Conservation (phyloP, 306 rosid species). For the Trifolium fragiferum region DNA sequence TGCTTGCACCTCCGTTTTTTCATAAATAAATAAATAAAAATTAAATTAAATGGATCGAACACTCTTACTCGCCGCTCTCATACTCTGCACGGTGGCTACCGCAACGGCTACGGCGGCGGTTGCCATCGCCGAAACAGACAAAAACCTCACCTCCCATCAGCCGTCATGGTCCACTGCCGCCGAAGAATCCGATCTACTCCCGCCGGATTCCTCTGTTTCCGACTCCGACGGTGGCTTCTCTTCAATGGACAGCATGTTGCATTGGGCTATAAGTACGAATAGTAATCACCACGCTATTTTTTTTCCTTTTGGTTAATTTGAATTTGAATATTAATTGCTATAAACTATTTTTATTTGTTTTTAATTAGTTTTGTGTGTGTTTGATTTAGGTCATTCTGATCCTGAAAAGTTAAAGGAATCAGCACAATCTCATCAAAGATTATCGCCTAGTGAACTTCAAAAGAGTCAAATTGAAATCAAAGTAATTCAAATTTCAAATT, state of each 20-base stretch:
- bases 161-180: slow-evolving; percentile 54
- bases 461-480: slow-evolving; percentile 72
- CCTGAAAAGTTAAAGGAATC: slow-evolving; percentile 70
- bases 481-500: slow-evolving; percentile 48
- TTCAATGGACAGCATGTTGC: slow-evolving; percentile 86
- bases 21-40: neutral
- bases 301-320: neutral
- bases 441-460: slow-evolving; percentile 57
- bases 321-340: neutral
- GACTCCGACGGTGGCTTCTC: slow-evolving; percentile 82
- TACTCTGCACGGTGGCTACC: slow-evolving; percentile 29
- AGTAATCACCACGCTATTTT: neutral
- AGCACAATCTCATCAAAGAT: slow-evolving; percentile 56
- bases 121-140: slow-evolving; percentile 26
- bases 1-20: neutral
- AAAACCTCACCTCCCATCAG: slow-evolving; percentile 37
- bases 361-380: neutral
- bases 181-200: slow-evolving; percentile 55
- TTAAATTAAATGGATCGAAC: slow-evolving; percentile 38
- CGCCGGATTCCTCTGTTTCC: slow-evolving; percentile 29
- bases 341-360: neutral
- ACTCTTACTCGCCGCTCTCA: slow-evolving; percentile 22
- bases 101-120: too few species aligned
- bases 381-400: slow-evolving; percentile 76
- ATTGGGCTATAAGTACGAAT: slow-evolving; percentile 83